phyloP scores from a whole-genome alignment of 2,329 filamentous ascomycete species.

The Lecanosticta acicola region DNA sequence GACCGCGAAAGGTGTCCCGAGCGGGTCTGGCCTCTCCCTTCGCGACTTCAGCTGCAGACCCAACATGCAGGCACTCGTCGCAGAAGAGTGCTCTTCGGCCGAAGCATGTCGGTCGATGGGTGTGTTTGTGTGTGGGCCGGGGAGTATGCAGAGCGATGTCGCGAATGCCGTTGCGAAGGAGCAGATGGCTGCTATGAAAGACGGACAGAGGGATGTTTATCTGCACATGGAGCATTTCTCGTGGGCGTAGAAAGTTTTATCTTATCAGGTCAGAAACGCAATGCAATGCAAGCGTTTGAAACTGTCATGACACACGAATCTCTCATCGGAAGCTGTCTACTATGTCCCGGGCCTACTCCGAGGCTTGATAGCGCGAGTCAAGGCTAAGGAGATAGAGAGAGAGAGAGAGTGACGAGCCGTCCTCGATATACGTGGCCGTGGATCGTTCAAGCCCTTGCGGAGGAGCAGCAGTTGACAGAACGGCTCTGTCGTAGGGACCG shows the following conservation, averaged over 20 bases:
- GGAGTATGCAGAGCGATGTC: conserved; percentile 45
- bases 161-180: conserved; percentile 43
- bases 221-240: conserved; percentile 47
- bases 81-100: conserved; percentile 20
- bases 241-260: conserved; percentile 30
- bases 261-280: too few relatives aligned
- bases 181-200: conserved; percentile 36
- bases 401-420: too few relatives aligned
- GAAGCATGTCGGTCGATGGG: conserved; percentile 21
- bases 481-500: too few relatives aligned
- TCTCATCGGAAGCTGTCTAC: too few relatives aligned
- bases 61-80: conserved; percentile 26
- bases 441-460: too few relatives aligned
- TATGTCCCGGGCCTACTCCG: too few relatives aligned
- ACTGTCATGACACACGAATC: too few relatives aligned
- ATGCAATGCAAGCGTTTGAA: too few relatives aligned
- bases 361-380: too few relatives aligned
- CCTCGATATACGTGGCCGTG: too few relatives aligned
- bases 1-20: conserved; percentile 10
- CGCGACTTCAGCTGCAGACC: conserved; percentile 26
- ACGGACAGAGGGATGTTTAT: conserved; percentile 34
- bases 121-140: conserved; percentile 43
- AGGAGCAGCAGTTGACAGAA: too few relatives aligned
- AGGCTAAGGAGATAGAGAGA: too few relatives aligned
- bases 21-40: conserved; percentile 2